These are phyloP conservation scores for Calonectria hongkongensis DNA, from an alignment of 2,329 filamentous ascomycete species.

Conservation along the genomic window DNA sequence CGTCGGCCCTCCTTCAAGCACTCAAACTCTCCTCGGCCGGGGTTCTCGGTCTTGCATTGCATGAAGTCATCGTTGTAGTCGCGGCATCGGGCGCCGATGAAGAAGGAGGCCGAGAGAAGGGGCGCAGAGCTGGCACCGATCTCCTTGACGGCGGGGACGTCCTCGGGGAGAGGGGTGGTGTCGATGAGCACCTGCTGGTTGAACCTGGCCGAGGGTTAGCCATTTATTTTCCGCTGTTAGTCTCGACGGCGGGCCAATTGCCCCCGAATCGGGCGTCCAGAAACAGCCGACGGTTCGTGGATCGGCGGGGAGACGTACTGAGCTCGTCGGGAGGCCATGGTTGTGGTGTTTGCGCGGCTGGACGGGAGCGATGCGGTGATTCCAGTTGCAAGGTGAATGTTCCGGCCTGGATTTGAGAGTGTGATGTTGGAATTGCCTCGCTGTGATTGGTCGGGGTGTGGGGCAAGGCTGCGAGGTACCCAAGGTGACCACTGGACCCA, in stretches of 20 bases:
- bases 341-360: conserved; percentile 57
- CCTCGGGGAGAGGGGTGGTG: conserved; percentile 93
- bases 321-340: conserved; percentile 65
- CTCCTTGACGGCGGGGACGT: conserved; percentile 94
- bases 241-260: conserved; percentile 49
- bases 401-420: conserved; percentile 59
- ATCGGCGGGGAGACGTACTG: conserved; percentile 59
- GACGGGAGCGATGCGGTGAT: conserved; percentile 54
- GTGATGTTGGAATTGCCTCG: conserved; percentile 64
- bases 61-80: conserved; percentile 99
- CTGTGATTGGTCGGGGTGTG: conserved; percentile 60
- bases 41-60: conserved; percentile 98
- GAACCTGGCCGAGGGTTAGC: conserved; percentile 79
- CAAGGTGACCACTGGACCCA: conserved; percentile 25
- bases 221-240: conserved; percentile 43
- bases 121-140: conserved; percentile 95
- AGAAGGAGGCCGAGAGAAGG: conserved; percentile 93
- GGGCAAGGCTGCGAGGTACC: conserved; percentile 56
- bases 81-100: conserved; percentile 96
- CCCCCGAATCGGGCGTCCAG: conserved; percentile 27
- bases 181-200: conserved; percentile 95
- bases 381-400: conserved; percentile 55
- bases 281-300: not conserved
- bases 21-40: conserved; percentile 92
- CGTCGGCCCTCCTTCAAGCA: conserved; percentile 97